These are phyloP conservation scores for Rusavskia elegans DNA, from an alignment of 495 filamentous ascomycete species.

Conservation along the genomic window DNA sequence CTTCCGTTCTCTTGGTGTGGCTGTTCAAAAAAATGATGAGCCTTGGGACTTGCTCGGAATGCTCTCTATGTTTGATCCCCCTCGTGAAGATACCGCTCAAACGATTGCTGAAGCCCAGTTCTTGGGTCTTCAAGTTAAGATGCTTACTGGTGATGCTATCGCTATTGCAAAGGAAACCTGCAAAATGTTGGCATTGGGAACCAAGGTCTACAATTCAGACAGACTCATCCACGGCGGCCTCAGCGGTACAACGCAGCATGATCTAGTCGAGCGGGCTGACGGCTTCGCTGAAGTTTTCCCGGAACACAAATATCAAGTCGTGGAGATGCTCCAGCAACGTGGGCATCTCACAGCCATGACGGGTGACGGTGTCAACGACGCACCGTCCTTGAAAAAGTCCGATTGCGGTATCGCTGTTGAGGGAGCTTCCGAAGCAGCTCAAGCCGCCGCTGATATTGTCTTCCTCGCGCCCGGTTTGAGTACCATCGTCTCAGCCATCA, in stretches of 20 bases:
- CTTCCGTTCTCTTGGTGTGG: constrained; percentile 70
- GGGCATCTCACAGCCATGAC: constrained; percentile 97
- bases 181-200: constrained; percentile 63
- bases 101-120: constrained; percentile 63
- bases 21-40: constrained; percentile 49
- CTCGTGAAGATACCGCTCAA: constrained; percentile 62
- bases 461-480: constrained; percentile 64
- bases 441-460: constrained; percentile 64
- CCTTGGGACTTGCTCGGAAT: constrained; percentile 57
- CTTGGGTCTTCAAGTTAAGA: constrained; percentile 63
- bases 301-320: constrained; percentile 95
- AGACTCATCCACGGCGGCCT: constrained; percentile 62
- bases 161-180: constrained; percentile 69
- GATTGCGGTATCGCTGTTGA: constrained; percentile 71
- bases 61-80: constrained; percentile 67
- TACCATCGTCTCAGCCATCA: constrained; percentile 65
- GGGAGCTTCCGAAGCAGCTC: constrained; percentile 60
- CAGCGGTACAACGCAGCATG: constrained; percentile 54
- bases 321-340: constrained; percentile 91
- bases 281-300: constrained; percentile 79
- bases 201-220: constrained; percentile 66
- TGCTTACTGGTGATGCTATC: constrained; percentile 67
- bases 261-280: constrained; percentile 60
- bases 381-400: constrained; percentile 89
- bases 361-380: constrained; percentile 96